Conservation (phyloP, 768 basidiomycete species). For the Kwoniella bestiolae region DNA sequence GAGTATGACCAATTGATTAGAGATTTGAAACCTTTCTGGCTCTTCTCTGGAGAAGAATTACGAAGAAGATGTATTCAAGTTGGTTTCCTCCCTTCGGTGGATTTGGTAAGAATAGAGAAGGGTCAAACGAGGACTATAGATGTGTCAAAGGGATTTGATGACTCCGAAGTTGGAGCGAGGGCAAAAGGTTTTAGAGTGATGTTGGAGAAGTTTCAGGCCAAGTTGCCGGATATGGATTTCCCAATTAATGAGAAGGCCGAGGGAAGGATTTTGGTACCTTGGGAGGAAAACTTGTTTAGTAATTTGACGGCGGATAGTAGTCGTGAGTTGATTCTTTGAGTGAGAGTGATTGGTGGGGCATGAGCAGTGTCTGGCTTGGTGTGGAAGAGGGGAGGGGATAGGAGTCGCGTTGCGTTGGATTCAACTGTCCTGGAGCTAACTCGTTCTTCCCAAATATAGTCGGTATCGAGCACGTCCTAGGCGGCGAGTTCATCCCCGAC, state of each 20-base stretch:
- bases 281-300: conserved; percentile 78
- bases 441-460: conserved; percentile 50
- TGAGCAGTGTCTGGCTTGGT: too few relatives aligned
- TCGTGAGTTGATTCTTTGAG: conserved; percentile 46
- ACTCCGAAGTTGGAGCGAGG: conserved; percentile 73
- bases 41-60: conserved; percentile 72
- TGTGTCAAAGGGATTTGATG: conserved; percentile 66
- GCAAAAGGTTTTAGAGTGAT: conserved; percentile 77
- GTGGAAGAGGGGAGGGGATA: too few relatives aligned
- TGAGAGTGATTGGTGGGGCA: too few relatives aligned
- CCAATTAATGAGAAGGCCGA: conserved; percentile 92
- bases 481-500: conserved; percentile 72
- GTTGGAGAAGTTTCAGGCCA: conserved; percentile 70
- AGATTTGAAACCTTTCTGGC: conserved; percentile 86
- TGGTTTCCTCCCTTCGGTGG: conserved; percentile 78
- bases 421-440: neutral
- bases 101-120: conserved; percentile 75
- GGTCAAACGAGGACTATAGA: conserved; percentile 69
- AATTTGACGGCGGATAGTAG: conserved; percentile 66
- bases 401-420: neutral
- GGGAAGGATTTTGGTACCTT: conserved; percentile 88
- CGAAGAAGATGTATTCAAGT: conserved; percentile 67
- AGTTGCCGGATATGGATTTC: conserved; percentile 90
- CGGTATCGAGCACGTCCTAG: conserved; percentile 66
- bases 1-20: conserved; percentile 77